Evolutionary conservation across 2,329 filamentous ascomycete species (phyloP).

Genomic region (Aspergillus piperis): DNA sequence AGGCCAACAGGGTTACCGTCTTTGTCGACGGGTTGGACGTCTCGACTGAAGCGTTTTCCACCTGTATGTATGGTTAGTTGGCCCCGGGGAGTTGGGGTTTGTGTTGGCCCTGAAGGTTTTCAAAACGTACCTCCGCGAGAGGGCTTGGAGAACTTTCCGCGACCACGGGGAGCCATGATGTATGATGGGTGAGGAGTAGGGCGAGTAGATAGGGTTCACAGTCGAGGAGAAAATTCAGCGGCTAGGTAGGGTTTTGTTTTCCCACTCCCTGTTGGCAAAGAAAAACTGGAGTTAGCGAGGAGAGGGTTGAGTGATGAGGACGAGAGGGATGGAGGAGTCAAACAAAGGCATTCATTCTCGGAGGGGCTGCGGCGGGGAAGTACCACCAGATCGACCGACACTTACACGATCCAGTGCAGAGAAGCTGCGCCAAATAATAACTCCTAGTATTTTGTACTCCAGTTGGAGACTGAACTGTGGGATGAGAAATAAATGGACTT

Average conservation of each 20-base stretch:
- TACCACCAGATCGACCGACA: neutral
- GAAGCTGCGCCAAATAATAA: too few relatives aligned
- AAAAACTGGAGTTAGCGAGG: neutral
- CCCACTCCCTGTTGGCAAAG: too few relatives aligned
- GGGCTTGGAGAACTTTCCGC: conserved; percentile 93
- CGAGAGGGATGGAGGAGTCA: too few relatives aligned
- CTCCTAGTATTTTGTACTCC: too few relatives aligned
- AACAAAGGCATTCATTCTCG: neutral
- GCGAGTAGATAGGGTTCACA: too few relatives aligned
- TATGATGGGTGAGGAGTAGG: neutral
- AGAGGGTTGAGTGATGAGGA: too few relatives aligned
- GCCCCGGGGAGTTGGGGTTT: neutral
- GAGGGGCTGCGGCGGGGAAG: neutral
- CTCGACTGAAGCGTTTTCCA: conserved; percentile 91
- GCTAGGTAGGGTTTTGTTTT: too few relatives aligned
- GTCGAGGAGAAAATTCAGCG: neutral
- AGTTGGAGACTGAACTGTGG: too few relatives aligned
- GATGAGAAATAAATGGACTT: too few relatives aligned
- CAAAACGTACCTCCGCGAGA: conserved; percentile 75
- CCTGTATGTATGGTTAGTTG: conserved; percentile 54
- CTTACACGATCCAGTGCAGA: neutral
- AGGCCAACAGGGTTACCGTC: conserved; percentile 88
- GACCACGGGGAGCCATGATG: conserved; percentile 61
- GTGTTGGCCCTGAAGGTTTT: neutral
- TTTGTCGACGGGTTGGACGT: conserved; percentile 82